Evolutionary conservation across 257 asterid genomes (phyloP).

Genomic region (Jacaranda mimosifolia): DNA sequence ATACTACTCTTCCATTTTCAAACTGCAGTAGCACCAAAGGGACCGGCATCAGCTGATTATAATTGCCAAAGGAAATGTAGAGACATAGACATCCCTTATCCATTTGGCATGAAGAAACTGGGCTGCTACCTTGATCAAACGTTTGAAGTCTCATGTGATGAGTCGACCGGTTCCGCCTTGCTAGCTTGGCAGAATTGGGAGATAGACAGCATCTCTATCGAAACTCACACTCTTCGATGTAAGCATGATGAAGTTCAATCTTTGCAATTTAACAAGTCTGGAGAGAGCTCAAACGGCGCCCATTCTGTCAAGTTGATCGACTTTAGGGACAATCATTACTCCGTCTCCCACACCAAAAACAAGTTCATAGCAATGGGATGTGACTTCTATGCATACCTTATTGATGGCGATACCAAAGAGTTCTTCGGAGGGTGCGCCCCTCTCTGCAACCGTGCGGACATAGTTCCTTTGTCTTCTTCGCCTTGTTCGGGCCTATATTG

Average conservation of each 20-base stretch:
- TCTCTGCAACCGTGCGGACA: constrained; percentile 21
- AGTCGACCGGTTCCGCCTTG: not conserved
- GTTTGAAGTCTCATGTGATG: constrained; percentile 30
- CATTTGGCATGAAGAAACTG: constrained; percentile 37
- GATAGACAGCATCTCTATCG: not conserved
- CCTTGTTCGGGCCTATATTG: constrained; percentile 41
- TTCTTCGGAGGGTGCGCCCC: constrained; percentile 37
- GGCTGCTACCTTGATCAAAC: constrained; percentile 29
- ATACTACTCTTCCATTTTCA: too few species aligned
- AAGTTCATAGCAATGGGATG: constrained; percentile 41
- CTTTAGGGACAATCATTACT: too few species aligned
- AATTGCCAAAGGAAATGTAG: too few species aligned
- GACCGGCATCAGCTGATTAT: too few species aligned
- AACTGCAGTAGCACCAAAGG: too few species aligned
- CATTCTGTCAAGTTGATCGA: too few species aligned
- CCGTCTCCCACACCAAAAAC: constrained; percentile 28
- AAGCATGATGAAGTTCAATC: not conserved
- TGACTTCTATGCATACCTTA: constrained; percentile 37
- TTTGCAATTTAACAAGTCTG: constrained; percentile 9
- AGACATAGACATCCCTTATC: constrained; percentile 24
- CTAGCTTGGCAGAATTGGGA: not conserved
- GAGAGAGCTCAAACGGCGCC: too few species aligned
- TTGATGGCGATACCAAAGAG: constrained; percentile 14
- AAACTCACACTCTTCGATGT: constrained; percentile 1
- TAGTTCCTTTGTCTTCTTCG: not conserved